phyloP scores from a whole-genome alignment of 768 basidiomycete genomes.

The Stropharia rugosoannulata region DNA sequence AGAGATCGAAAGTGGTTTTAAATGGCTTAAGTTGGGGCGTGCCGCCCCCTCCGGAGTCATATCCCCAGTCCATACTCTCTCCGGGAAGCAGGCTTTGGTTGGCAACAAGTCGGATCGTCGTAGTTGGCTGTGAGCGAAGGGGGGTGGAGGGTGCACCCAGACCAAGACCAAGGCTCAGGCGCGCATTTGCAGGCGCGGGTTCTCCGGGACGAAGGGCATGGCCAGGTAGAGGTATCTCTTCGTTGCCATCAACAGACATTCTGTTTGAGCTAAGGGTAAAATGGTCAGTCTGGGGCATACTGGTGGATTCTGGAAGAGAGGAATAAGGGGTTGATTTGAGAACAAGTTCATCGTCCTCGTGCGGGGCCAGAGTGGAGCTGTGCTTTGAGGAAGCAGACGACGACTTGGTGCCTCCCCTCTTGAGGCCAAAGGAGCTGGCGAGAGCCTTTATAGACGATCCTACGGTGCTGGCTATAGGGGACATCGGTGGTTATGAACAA shows the following conservation, averaged over 20 bases:
- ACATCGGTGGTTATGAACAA: conserved; percentile 6
- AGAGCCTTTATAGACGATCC: conserved; percentile 74
- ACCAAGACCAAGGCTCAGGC: conserved; percentile 56
- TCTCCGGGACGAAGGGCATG: conserved; percentile 54
- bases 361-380: conserved; percentile 9
- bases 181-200: conserved; percentile 60
- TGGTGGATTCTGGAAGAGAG: conserved; percentile 30
- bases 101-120: conserved; percentile 52
- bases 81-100: conserved; percentile 23
- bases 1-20: conserved; percentile 66
- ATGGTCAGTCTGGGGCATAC: conserved; percentile 46
- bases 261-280: conserved; percentile 42
- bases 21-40: conserved; percentile 71
- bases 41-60: conserved; percentile 20
- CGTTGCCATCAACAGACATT: conserved; percentile 26
- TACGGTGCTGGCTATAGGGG: conserved; percentile 50
- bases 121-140: conserved; percentile 41
- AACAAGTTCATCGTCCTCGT: conserved; percentile 35
- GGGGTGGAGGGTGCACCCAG: conserved; percentile 39
- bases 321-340: conserved; percentile 43
- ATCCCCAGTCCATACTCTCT: conserved; percentile 14
- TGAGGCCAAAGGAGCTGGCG: conserved; percentile 75
- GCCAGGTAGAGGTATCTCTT: conserved; percentile 56
- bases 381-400: conserved; percentile 20
- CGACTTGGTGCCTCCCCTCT: conserved; percentile 25